A percentile compares a stretch with the other conserved stretches of the same genome.
phyloP scores from a whole-genome alignment of 2,329 filamentous ascomycete species.

The Colletotrichum viniferum region DNA sequence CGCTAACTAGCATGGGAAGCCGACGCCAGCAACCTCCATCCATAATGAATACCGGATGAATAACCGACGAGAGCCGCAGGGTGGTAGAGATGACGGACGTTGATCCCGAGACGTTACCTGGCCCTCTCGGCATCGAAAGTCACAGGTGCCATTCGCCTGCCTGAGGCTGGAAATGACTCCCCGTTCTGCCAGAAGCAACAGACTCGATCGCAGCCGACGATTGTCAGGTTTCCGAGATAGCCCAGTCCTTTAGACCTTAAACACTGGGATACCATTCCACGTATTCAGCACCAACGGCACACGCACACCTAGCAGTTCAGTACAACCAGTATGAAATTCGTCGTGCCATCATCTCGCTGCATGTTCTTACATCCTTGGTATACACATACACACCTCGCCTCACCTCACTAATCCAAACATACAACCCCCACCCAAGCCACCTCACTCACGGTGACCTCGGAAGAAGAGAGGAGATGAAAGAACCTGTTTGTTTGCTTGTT shows the following conservation, averaged over 20 bases:
- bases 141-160: background rate
- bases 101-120: background rate
- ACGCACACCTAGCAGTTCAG: accelerated
- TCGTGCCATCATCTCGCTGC: background rate
- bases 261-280: background rate
- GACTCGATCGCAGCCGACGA: too few relatives aligned
- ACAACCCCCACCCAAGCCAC: accelerated
- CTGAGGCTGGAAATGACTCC: too few relatives aligned
- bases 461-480: background rate
- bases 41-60: accelerated
- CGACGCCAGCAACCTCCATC: background rate
- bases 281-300: background rate
- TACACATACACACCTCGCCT: background rate
- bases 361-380: background rate
- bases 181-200: too few relatives aligned
- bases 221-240: background rate
- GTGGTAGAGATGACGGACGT: background rate
- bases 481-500: background rate
- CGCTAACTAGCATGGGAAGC: background rate
- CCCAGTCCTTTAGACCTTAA: background rate
- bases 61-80: background rate
- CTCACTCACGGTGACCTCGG: background rate
- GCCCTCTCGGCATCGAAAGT: background rate
- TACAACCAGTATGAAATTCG: background rate
- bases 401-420: background rate